Evolutionary conservation across 2,329 filamentous ascomycete genomes (phyloP), one percentile per base, ranked within the genome.

Genomic region (Cucurbitaria berberidis): DNA sequence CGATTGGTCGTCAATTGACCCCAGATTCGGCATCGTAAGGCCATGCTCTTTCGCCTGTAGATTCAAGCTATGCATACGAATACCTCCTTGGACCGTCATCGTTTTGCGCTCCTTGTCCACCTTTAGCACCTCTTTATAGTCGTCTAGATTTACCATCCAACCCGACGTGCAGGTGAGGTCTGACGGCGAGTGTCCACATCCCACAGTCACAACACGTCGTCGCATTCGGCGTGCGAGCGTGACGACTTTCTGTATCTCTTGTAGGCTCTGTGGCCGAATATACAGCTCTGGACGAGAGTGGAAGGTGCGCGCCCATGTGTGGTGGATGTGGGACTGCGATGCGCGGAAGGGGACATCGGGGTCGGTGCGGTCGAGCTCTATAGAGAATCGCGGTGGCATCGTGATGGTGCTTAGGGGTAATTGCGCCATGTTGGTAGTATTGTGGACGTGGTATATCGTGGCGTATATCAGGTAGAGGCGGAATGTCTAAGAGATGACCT

Each of bases 241-340:
- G 57, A 97, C 84, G 45, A 89, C 81, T 74, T 96, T 93, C 74
- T 93, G 89, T 61, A 99, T 85, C 77, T 98, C 93, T 13, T 81
- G 79, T 45, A 95, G 80, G 1, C 87, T 88, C 66, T 89, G 84
- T 2, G 95, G 95, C 67, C 90, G 90, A 64, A 98, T 86, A 77
- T 93, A 97, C 53, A 98, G 86, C 80, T 97, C 92, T 2, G 95
- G 95, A 16, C 87, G 85, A 45, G 89, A 95, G 68, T 89, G 88
- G 78, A 96, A 97, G 44, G 95, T 98, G 70, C 88, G 88, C 34
- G 95, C 95, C 95, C 95, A 99, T 18, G 95, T 99, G 67, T 88
- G 88, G 79, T 98, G 95, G 43, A 87, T 77, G 74, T 98, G 87
- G 47, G 84, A 80, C 54, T 84, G 80, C 52, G 82, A 82, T 5